Evolutionary conservation across 164 flowering plant genomes (phyloP), one percentile per base, ranked within the genome.

Genomic region (Vitis riparia): DNA sequence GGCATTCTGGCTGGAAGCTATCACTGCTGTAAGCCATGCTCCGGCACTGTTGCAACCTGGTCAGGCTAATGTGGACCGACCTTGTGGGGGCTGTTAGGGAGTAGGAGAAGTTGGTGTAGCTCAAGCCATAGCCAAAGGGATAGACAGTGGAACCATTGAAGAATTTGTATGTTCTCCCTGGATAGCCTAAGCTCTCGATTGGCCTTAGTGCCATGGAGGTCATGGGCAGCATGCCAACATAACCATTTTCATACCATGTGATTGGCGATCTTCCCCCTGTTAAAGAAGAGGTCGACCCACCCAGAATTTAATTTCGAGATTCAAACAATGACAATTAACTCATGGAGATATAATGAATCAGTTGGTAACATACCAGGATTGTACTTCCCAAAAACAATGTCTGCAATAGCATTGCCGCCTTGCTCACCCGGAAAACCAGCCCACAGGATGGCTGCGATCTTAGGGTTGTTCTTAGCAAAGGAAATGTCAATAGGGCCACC

Each of bases 131-230:
- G 8, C 82, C 84, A 27, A 78, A 81, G 79, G 44, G 77, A n/a
- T 70, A 81, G 27, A 81, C 69, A 0, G 68, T 65, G 0, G 71
- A 23, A 30, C 84, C 84, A 52, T 68, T 65, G 72, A 70, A 81
- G 72, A 81, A 81, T 23, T 62, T 70, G 74, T 76, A 78, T 3
- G 81, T 81, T 29, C 82, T 73, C 11, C 84, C 84, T 0, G 84
- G 82, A 44, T 78, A 76, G 8, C 82, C 82, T 49, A 69, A 16
- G 3, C 65, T 61, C 1, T 70, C 63, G 1, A 63, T 15, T 1
- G 83, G 78, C 44, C 84, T 75, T 56, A 81, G 37, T 19, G 27
- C 58, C 84, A 81, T 69, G 76, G 44, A 71, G 55, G 84, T 78
- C 81, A 77, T 78, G 0, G 79, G 81, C 7, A 77, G 64, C 71